These are phyloP conservation scores for Fusarium goolgardi DNA, from an alignment of 2,329 filamentous ascomycete genomes.

Conservation along the genomic window DNA sequence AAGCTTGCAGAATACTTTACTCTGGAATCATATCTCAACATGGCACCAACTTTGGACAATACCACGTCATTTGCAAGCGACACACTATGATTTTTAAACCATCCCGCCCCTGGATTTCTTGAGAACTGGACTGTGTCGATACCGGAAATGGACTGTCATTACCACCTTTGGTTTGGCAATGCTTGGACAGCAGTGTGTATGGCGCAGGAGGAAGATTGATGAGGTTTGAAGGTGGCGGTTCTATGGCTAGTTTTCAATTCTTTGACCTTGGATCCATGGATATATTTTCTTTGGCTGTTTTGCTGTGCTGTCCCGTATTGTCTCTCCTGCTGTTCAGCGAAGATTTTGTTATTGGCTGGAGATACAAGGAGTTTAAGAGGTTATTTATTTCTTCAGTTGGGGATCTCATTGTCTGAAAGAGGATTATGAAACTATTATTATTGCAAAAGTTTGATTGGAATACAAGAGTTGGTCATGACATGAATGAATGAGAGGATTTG, in stretches of 20 bases:
- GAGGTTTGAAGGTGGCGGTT: neutral
- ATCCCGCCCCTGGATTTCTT: neutral
- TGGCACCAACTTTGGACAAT: neutral
- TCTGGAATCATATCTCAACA: neutral
- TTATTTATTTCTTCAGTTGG: neutral
- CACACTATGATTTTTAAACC: neutral
- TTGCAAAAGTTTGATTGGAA: conserved; percentile 36
- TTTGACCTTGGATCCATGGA: conserved; percentile 19
- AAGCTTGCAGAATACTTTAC: neutral
- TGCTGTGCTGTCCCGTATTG: conserved; percentile 9
- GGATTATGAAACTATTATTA: conserved; percentile 4
- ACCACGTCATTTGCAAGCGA: neutral
- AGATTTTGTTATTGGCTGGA: neutral
- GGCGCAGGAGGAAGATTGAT: conserved; percentile 3
- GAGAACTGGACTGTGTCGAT: neutral
- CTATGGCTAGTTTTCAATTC: neutral
- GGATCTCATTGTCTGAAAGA: neutral
- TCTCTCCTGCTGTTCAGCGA: neutral
- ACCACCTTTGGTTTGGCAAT: neutral
- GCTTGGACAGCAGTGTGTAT: neutral
- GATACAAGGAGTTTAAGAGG: conserved; percentile 24
- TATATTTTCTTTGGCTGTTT: neutral
- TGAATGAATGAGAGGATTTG: neutral
- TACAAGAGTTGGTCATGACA: conserved; percentile 18
- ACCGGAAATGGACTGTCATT: neutral